A percentile compares a stretch with the other conserved stretches of the same genome.
These are phyloP conservation scores for Alternaria postmessia DNA, from an alignment of 2,329 filamentous ascomycete species.

Conservation along the genomic window DNA sequence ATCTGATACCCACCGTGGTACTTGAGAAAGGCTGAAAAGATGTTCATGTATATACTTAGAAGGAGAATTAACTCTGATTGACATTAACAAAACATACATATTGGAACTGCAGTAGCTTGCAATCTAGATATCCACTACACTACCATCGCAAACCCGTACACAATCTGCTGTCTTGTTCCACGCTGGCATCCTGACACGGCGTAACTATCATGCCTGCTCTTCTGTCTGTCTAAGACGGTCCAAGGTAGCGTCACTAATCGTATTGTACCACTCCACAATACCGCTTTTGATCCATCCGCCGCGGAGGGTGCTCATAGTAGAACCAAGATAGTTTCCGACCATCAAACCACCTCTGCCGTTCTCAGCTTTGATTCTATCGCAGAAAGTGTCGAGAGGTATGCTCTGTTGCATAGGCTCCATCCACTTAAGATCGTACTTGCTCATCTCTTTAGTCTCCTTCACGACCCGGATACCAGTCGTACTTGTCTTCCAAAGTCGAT, in stretches of 20 bases:
- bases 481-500: neutral
- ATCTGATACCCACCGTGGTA: neutral
- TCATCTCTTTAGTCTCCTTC: neutral
- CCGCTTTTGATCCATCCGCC: neutral
- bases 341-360: too few relatives aligned
- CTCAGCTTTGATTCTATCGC: too few relatives aligned
- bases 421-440: neutral
- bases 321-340: too few relatives aligned
- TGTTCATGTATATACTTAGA: slow-evolving; percentile 16
- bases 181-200: neutral
- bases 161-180: neutral
- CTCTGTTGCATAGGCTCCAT: neutral
- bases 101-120: neutral
- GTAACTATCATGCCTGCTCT: neutral
- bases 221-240: neutral
- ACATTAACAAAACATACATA: neutral
- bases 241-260: too few relatives aligned
- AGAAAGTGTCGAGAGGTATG: too few relatives aligned
- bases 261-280: neutral
- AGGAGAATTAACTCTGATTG: neutral
- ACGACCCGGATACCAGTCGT: neutral
- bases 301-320: too few relatives aligned
- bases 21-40: neutral
- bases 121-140: neutral
- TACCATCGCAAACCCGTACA: neutral